phyloP scores from a whole-genome alignment of 106 monocot species.

The Allium cepa region DNA sequence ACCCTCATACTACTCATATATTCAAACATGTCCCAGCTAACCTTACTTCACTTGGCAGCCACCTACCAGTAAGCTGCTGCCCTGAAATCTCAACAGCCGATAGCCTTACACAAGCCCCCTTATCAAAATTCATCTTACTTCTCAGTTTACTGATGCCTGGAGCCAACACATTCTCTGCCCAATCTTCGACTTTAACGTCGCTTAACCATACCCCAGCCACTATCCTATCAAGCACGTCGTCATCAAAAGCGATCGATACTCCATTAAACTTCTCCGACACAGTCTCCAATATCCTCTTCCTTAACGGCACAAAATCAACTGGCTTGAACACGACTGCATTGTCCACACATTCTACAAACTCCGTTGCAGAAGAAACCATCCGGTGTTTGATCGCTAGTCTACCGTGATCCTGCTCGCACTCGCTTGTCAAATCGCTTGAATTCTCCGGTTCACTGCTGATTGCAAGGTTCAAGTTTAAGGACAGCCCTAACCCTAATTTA shows the following conservation, averaged over 20 bases:
- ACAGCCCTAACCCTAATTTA: slow-evolving; percentile 4
- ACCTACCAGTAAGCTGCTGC: not conserved
- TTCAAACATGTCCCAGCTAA: slow-evolving; percentile 18
- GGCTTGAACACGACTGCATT: slow-evolving; percentile 66
- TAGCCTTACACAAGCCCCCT: slow-evolving; percentile 18
- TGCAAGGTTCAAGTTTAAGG: slow-evolving; percentile 71
- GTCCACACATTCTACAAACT: slow-evolving; percentile 49
- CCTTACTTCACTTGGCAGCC: slow-evolving; percentile 26
- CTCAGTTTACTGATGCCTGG: slow-evolving; percentile 41
- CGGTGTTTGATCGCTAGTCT: slow-evolving; percentile 10
- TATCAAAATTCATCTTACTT: slow-evolving; percentile 10
- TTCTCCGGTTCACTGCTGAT: slow-evolving; percentile 44
- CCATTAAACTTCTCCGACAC: slow-evolving; percentile 29
- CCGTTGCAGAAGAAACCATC: slow-evolving; percentile 13
- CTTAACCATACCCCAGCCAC: slow-evolving; percentile 60
- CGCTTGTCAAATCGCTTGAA: slow-evolving; percentile 75
- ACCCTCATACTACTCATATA: not conserved
- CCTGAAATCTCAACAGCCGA: slow-evolving; percentile 11
- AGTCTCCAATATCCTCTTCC: slow-evolving; percentile 36
- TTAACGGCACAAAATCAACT: slow-evolving; percentile 52
- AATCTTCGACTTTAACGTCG: slow-evolving; percentile 41
- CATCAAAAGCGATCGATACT: slow-evolving; percentile 35
- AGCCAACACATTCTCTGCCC: slow-evolving; percentile 44
- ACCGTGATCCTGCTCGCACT: slow-evolving; percentile 50
- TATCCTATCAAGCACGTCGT: slow-evolving; percentile 52